Percentiles rank a stretch among this genome's conserved stretches.
phyloP scores from a whole-genome alignment of 768 basidiomycete species.

The Crepidotus variabilis region DNA sequence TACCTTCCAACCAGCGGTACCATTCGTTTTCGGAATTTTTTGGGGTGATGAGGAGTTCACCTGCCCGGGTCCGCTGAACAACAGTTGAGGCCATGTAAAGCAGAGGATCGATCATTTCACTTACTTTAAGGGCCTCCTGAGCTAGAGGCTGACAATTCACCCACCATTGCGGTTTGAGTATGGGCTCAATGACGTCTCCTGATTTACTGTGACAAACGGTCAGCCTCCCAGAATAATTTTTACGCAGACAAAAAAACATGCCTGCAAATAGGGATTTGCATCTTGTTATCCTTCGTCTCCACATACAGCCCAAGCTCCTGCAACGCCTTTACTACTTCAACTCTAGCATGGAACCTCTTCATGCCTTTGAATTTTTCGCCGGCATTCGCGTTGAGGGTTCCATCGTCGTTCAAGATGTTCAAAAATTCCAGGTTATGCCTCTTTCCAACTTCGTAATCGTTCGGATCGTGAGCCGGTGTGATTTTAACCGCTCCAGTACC shows the following conservation, averaged over 20 bases:
- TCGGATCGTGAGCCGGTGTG: constrained; percentile 95
- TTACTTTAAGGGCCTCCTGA: constrained; percentile 82
- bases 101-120: not conserved
- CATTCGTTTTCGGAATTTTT: constrained; percentile 89
- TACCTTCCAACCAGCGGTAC: constrained; percentile 93
- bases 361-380: constrained; percentile 89
- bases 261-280: constrained; percentile 96
- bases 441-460: constrained; percentile 92
- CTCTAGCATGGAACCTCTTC: constrained; percentile 94
- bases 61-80: constrained; percentile 76
- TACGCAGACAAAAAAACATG: constrained; percentile 21
- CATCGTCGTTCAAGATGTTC: constrained; percentile 94
- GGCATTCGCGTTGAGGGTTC: constrained; percentile 89
- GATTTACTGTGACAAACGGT: constrained; percentile 62
- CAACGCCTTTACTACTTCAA: constrained; percentile 76
- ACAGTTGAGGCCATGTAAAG: not conserved
- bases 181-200: constrained; percentile 92
- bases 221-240: not conserved
- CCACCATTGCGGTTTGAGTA: constrained; percentile 99
- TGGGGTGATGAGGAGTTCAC: constrained; percentile 81
- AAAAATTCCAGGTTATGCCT: constrained; percentile 89
- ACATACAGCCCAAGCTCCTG: constrained; percentile 83
- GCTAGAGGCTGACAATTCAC: constrained; percentile 90
- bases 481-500: constrained; percentile 99
- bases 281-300: constrained; percentile 93